Percentiles rank a stretch among this genome's conserved stretches.
Conservation (phyloP, 768 basidiomycete genomes). For the Hypholoma sublateritium region DNA sequence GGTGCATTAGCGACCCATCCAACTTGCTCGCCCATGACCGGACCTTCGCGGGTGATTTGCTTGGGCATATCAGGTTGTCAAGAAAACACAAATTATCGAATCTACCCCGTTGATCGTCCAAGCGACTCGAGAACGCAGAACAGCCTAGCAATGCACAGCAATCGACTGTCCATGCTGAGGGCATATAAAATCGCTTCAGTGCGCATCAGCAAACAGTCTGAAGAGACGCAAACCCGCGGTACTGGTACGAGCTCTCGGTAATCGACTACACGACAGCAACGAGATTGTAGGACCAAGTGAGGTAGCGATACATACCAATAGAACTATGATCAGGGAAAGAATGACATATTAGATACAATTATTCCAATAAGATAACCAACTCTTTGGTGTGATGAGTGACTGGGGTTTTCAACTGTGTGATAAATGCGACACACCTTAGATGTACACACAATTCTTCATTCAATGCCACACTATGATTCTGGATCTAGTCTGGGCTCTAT, state of each 20-base stretch:
- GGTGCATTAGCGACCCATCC: too few species aligned
- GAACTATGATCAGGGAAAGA: not conserved
- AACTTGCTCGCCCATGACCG: not conserved
- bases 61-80: not conserved
- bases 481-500: slow-evolving; percentile 29
- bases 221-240: not conserved
- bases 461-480: slow-evolving; percentile 14
- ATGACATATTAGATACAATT: slow-evolving; percentile 9
- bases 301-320: not conserved
- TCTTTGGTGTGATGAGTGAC: too few species aligned
- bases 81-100: not conserved
- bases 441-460: not conserved
- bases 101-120: not conserved
- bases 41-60: not conserved
- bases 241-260: not conserved
- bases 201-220: not conserved
- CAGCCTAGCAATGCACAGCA: not conserved
- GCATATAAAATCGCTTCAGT: not conserved
- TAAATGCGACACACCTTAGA: not conserved
- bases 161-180: too few species aligned
- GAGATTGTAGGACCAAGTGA: too few species aligned
- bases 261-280: too few species aligned
- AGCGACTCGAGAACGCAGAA: not conserved
- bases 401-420: too few species aligned
- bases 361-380: slow-evolving; percentile 6